Evolutionary conservation across 1,284 basidiomycete genomes (phyloP).

Genomic region (Volvariella surrecta): DNA sequence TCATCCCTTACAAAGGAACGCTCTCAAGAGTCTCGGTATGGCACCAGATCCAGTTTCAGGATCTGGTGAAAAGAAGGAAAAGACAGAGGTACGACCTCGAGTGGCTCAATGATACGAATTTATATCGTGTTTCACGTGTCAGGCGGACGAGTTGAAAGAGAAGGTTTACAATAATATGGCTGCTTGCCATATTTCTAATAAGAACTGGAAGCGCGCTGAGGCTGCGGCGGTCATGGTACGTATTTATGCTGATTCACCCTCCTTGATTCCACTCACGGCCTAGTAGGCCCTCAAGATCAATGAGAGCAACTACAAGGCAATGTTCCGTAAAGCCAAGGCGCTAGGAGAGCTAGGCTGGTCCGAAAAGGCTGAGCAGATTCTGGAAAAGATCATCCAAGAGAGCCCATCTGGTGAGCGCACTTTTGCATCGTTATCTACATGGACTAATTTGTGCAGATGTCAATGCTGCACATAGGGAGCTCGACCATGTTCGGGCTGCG

Average conservation of each 20-base stretch:
- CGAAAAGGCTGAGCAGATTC: slow-evolving; percentile 58
- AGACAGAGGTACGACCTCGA: slow-evolving; percentile 36
- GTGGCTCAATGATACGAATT: not conserved
- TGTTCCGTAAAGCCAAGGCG: slow-evolving; percentile 75
- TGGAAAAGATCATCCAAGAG: slow-evolving; percentile 55
- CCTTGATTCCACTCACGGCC: not conserved
- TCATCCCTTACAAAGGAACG: slow-evolving; percentile 30
- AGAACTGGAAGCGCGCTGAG: slow-evolving; percentile 66
- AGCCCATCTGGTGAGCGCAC: slow-evolving; percentile 48
- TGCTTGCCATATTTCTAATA: slow-evolving; percentile 68
- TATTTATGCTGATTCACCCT: slow-evolving; percentile 2
- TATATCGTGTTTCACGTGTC: not conserved
- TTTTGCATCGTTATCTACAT: slow-evolving; percentile 3
- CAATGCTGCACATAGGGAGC: slow-evolving; percentile 47
- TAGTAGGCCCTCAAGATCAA: slow-evolving; percentile 63
- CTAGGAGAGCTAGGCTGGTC: slow-evolving; percentile 64
- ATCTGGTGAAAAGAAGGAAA: slow-evolving; percentile 33
- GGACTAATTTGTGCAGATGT: slow-evolving; percentile 35
- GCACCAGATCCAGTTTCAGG: slow-evolving; percentile 21
- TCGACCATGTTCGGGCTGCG: slow-evolving; percentile 44
- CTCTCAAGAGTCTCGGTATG: slow-evolving; percentile 40
- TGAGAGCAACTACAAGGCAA: slow-evolving; percentile 64
- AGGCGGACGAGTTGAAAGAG: slow-evolving; percentile 68
- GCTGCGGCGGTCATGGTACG: slow-evolving; percentile 69
- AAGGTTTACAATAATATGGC: slow-evolving; percentile 79